phyloP scores from a whole-genome alignment of 2,329 filamentous ascomycete species.

The Pseudogymnoascus sp. region DNA sequence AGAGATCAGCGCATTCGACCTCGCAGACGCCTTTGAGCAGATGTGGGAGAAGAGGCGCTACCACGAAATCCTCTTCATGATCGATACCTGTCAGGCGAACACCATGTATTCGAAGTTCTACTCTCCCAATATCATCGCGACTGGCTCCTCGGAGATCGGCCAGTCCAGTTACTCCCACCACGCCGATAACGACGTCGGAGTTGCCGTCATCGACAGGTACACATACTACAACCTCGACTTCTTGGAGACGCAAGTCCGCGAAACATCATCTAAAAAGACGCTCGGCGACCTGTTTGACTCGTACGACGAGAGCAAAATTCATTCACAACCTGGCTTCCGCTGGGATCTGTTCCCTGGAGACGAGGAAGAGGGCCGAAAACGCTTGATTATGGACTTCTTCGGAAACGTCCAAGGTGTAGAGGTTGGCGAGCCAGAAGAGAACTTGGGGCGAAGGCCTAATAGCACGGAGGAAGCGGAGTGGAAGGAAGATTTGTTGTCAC shows the following conservation, averaged over 20 bases:
- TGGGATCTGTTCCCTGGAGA: constrained; percentile 94
- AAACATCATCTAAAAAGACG: constrained; percentile 79
- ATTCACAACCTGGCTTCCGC: constrained; percentile 82
- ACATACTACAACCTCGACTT: constrained; percentile 99
- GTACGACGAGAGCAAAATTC: constrained; percentile 91
- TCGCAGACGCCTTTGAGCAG: constrained; percentile 95
- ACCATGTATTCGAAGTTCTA: constrained; percentile 99
- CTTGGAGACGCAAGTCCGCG: constrained; percentile 81
- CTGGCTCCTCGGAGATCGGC: constrained; percentile 91
- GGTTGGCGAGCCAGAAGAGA: constrained; percentile 48
- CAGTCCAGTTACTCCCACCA: constrained; percentile 97
- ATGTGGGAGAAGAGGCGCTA: constrained; percentile 99
- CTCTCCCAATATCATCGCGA: constrained; percentile 95
- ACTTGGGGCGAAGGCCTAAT: constrained; percentile 19
- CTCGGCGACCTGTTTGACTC: constrained; percentile 93
- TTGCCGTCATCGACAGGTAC: constrained; percentile 96
- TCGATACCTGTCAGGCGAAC: constrained; percentile 98
- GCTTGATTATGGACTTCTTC: constrained; percentile 93
- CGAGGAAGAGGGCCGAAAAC: constrained; percentile 66
- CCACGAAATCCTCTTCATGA: constrained; percentile 98
- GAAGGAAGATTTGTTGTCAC: constrained; percentile 69
- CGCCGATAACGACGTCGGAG: constrained; percentile 94
- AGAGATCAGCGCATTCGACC: constrained; percentile 92
- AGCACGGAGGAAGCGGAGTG: constrained; percentile 48
- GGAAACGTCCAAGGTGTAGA: constrained; percentile 98